Evolutionary conservation across 805 yeast species (phyloP).

Genomic region (Starmerella apis): DNA sequence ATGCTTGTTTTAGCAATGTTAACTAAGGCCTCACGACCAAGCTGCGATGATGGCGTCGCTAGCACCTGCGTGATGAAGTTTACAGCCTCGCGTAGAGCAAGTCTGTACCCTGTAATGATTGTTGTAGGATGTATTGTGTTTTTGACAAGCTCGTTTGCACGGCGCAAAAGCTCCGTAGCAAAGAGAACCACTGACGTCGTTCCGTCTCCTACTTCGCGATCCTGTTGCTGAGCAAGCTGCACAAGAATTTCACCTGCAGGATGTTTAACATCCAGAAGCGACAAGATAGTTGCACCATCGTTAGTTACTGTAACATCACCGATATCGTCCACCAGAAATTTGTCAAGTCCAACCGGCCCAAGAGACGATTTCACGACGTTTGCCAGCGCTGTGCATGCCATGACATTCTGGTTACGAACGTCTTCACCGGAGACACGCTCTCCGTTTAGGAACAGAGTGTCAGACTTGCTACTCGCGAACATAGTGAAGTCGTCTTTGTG

Average conservation of each 20-base stretch:
- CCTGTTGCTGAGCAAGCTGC: conserved; percentile 97
- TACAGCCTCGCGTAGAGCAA: conserved; percentile 84
- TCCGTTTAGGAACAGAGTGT: conserved; percentile 89
- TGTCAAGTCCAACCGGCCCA: conserved; percentile 97
- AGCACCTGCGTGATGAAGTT: conserved; percentile 77
- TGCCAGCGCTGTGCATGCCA: conserved; percentile 83
- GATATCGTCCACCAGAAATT: conserved; percentile 97
- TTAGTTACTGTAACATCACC: conserved; percentile 98
- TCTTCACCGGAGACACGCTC: conserved; percentile 94
- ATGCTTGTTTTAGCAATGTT: conserved; percentile 94
- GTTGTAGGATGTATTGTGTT: conserved; percentile 97
- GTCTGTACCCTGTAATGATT: conserved; percentile 88
- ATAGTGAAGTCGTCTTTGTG: conserved; percentile 4
- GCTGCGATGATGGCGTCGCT: conserved; percentile 63
- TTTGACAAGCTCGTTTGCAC: conserved; percentile 88
- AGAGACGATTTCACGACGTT: conserved; percentile 81
- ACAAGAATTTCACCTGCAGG: conserved; percentile 98
- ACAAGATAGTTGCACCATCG: conserved; percentile 94
- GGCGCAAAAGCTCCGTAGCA: conserved; percentile 80
- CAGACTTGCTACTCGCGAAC: conserved; percentile 32
- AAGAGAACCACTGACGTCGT: conserved; percentile 95
- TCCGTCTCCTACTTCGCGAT: conserved; percentile 94
- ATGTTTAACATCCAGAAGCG: conserved; percentile 88
- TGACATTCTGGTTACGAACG: conserved; percentile 82
- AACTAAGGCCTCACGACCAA: conserved; percentile 73